These are phyloP conservation scores for Citeromyces matritensis DNA, from an alignment of 805 yeast species.

Conservation along the genomic window DNA sequence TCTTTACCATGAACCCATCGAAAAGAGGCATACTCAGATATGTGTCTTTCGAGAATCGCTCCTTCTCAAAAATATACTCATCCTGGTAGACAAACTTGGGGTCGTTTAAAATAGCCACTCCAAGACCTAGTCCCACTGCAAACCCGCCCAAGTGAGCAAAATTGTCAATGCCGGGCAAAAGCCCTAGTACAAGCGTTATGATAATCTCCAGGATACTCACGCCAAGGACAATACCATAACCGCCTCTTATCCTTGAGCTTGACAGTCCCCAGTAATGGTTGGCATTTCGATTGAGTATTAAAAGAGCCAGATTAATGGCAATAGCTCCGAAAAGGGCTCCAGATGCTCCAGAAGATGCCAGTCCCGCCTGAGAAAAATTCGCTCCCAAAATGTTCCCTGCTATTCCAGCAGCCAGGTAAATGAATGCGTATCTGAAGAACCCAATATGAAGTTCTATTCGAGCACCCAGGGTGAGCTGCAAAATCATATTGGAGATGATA, in stretches of 20 bases:
- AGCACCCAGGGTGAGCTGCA: conserved; percentile 48
- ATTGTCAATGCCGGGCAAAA: conserved; percentile 62
- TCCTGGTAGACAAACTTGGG: conserved; percentile 26
- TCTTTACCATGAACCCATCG: conserved; percentile 6
- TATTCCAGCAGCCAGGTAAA: conserved; percentile 48
- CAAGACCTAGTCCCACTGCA: conserved; percentile 38
- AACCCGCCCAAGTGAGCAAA: conserved; percentile 69
- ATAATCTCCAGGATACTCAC: conserved; percentile 41
- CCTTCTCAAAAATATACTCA: conserved; percentile 3
- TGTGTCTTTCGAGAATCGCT: conserved; percentile 4
- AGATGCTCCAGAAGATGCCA: conserved; percentile 55
- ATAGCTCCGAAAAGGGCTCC: conserved; percentile 61
- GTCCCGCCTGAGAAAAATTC: conserved; percentile 52
- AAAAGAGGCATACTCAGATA: conserved; percentile 5
- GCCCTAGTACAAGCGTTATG: conserved; percentile 44
- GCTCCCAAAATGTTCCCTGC: conserved; percentile 57
- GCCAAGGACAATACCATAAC: conserved; percentile 26
- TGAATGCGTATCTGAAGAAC: conserved; percentile 29
- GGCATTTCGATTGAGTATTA: conserved; percentile 30
- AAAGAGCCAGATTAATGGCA: conserved; percentile 41
- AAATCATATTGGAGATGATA: conserved; percentile 42
- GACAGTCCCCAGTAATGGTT: conserved; percentile 17
- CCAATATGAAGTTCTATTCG: conserved; percentile 47
- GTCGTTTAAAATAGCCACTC: conserved; percentile 34
- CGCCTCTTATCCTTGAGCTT: conserved; percentile 19